Base-by-base conservation (phyloP, 352 stramenopile genomes). In the Elongisporangium prolatum region DNA sequence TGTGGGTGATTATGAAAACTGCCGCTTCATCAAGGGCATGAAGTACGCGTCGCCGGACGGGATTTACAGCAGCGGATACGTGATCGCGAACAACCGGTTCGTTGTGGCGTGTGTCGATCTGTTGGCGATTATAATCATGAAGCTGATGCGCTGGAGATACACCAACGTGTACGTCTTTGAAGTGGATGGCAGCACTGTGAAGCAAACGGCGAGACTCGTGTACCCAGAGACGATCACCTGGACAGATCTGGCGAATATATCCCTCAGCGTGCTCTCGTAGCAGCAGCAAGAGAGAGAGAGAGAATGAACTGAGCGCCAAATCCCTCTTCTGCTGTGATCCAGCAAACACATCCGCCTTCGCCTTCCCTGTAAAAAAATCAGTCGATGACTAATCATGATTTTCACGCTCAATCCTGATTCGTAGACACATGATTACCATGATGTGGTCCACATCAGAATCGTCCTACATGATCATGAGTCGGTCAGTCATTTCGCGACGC, bases 1-100 rank as follows among this genome's bases (percentile, higher is more conserved):
- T 13, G 60, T 76, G 9, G 60, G 64, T 7, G 67, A 68, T 20
- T 84, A 87, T 57, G 68, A 78, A 3, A 86, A 73, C 48, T 84
- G 68, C 60, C 62, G 72, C 0, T 71, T 73, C 54, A 75, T 78
- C 47, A 76, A 79, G 38, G 73, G 74, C 5, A 55, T 80, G 7
- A 77, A 80, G 60, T 80, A 74, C 53, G 71, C 71, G 11, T 74
- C 65, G 2, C 61, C 68, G 0, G 71, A 77, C n/a, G 73, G 70
- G 18, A 72, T 79, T 18, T 82, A 75, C 54, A 72, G 67, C 62
- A 74, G 61, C 0, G 72, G 69, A n/a, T 81, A 69, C 61, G 73
- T 82, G 28, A 63, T 82, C 18, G 63, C 73, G 21, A 76, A 76
- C 57, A 60, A 61, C 53, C 75, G 73, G 37, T 83, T 66, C 38